These are phyloP conservation scores for Ascochyta viciae-villosae DNA, from an alignment of 2,329 filamentous ascomycete genomes.

Conservation along the genomic window DNA sequence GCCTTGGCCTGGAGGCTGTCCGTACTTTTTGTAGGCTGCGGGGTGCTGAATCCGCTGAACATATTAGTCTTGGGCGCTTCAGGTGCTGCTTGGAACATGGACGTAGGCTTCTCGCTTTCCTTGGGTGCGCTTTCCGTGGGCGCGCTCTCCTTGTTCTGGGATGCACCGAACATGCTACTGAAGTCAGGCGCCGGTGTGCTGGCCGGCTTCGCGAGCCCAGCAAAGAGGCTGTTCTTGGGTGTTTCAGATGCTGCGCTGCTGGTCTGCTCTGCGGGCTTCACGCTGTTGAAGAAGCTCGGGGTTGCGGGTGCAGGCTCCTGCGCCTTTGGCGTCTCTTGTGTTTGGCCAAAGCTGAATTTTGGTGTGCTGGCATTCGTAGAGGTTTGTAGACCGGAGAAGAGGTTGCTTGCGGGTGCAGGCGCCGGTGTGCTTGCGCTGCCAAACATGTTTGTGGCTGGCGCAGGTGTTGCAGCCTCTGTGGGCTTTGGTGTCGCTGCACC, in stretches of 20 bases:
- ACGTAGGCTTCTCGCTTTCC: constrained; percentile 7
- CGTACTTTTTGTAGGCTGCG: constrained; percentile 28
- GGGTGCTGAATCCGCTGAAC: constrained; percentile 34
- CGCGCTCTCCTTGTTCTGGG: constrained; percentile 19
- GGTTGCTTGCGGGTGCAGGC: constrained; percentile 19
- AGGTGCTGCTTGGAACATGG: constrained; percentile 22
- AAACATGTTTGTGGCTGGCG: constrained; percentile 25
- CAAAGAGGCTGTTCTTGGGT: constrained; percentile 31
- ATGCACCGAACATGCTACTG: constrained; percentile 23
- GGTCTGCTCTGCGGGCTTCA: constrained; percentile 18
- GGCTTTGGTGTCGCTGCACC: constrained; percentile 20
- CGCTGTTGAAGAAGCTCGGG: constrained; percentile 24
- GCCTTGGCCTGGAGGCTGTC: constrained; percentile 23
- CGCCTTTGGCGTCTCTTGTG: constrained; percentile 20
- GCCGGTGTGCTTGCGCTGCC: constrained; percentile 15
- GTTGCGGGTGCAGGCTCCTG: constrained; percentile 19
- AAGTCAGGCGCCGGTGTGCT: constrained; percentile 16
- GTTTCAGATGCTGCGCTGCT: constrained; percentile 22
- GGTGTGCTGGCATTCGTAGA: constrained; percentile 14
- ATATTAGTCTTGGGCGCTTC: constrained; percentile 24
- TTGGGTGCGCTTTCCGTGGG: constrained; percentile 11
- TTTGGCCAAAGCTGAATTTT: constrained; percentile 16
- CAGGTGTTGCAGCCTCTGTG: constrained; percentile 18
- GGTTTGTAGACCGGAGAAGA: constrained; percentile 25
- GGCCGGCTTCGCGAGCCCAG: constrained; percentile 23